Base-by-base conservation (phyloP, 805 yeast genomes). In the Saccharomycopsis sp. region DNA sequence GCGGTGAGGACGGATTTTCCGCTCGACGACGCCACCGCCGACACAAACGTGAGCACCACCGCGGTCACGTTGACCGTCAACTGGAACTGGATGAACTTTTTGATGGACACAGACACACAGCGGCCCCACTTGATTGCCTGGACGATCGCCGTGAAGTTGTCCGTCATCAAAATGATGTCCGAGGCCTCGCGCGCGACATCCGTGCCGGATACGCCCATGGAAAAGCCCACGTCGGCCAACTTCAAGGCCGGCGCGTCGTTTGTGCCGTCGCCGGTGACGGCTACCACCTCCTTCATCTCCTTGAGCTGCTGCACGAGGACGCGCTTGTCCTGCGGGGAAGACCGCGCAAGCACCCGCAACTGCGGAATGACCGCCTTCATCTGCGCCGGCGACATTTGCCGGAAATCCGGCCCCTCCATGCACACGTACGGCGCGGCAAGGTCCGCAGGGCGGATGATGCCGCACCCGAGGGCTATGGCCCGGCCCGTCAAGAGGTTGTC, bases 231-330 rank as follows among this genome's bases (percentile, higher is more conserved):
- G 73, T 94, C 98, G 0, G 99, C 99, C 59, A 91, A 77, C 68
- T 92, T 90, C 67, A 94, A 79, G 2, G 99, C 98, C 15, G 97
- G 97, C 0, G 98, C 99, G 78, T 94, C 99, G 70, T 94, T 94
- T 7, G 98, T 92, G 72, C 99, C 99, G 71, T 94, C 99, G 68
- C 99, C 99, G 44, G 99, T 94, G 40, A 92, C 98, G 1, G 99
- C 99, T 53, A 94, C 99, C 40, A 92, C 96, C 67, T 94, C 97
- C 23, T 95, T 96, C 67, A 83, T 77, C 41, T 78, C 75, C 66
- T 86, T 84, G 65, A 94, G 76, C 12, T 91, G 84, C 62, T 86
- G 88, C 40, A 95, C 99, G 51, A 94, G 77, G 29, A 89, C 74
- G 59, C 96, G 77, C 72, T 94, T 94, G 73, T 94, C 99, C 64